Percentiles rank a stretch among this genome's conserved stretches.
phyloP scores from a whole-genome alignment of 2,329 filamentous ascomycete species.

The Exserohilum rostratum region DNA sequence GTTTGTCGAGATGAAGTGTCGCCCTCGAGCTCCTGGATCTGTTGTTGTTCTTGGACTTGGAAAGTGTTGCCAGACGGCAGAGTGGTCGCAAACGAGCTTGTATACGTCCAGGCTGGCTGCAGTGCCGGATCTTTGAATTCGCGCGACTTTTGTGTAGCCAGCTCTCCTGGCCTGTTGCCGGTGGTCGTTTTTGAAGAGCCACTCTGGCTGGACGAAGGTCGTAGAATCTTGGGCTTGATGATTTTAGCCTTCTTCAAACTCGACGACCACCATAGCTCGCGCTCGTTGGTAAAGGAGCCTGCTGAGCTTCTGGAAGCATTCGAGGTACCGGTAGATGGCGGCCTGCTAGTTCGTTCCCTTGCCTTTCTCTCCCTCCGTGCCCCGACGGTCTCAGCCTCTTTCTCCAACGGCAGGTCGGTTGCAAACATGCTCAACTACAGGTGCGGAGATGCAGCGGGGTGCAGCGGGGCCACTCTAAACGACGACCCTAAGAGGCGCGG shows the following conservation, averaged over 20 bases:
- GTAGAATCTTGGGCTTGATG: constrained; percentile 27
- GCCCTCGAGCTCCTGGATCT: constrained; percentile 39
- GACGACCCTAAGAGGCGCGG: constrained; percentile 17
- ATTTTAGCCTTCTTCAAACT: constrained; percentile 42
- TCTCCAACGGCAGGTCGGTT: constrained; percentile 48
- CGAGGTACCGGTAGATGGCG: constrained; percentile 37
- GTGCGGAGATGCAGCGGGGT: constrained; percentile 12
- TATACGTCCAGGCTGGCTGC: constrained; percentile 41
- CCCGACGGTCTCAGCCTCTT: constrained; percentile 47
- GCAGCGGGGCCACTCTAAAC: constrained; percentile 22
- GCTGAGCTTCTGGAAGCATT: constrained; percentile 33
- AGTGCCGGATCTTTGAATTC: constrained; percentile 33
- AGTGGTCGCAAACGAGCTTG: constrained; percentile 35
- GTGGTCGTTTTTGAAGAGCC: constrained; percentile 15
- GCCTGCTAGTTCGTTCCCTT: constrained; percentile 30
- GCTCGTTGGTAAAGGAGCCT: constrained; percentile 33
- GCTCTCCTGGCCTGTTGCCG: constrained; percentile 4
- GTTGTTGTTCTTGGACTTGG: constrained; percentile 32
- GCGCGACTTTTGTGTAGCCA: constrained; percentile 12
- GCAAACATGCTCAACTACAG: constrained; percentile 43
- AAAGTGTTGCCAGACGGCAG: constrained; percentile 43
- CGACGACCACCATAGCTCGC: constrained; percentile 43
- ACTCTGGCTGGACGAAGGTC: constrained; percentile 29
- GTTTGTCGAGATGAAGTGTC: constrained; percentile 39
- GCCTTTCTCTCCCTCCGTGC: constrained; percentile 45